A percentile compares a stretch with the other conserved stretches of the same genome.
Conservation (phyloP, 805 yeast genomes). For the Zygotorulaspora chibaensis region DNA sequence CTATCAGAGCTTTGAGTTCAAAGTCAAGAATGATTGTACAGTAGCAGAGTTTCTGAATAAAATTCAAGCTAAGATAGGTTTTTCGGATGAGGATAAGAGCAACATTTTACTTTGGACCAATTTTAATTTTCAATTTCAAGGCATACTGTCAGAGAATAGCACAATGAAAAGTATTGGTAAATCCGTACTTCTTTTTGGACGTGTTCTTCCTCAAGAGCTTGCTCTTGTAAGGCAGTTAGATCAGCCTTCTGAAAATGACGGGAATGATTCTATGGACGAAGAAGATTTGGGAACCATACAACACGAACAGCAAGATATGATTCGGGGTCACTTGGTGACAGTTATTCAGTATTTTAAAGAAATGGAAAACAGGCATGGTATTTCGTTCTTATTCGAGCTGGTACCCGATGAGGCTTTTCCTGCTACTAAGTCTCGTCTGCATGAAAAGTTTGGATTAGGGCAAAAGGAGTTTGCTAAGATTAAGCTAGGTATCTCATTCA, state of each 20-base stretch:
- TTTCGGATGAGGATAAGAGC: slow-evolving; percentile 45
- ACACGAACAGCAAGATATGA: slow-evolving; percentile 2
- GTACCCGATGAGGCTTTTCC: slow-evolving; percentile 61
- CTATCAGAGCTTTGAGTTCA: slow-evolving; percentile 62
- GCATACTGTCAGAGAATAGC: slow-evolving; percentile 35
- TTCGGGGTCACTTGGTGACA: slow-evolving; percentile 47
- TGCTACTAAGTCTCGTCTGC: slow-evolving; percentile 63
- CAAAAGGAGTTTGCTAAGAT: slow-evolving; percentile 77
- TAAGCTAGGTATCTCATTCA: slow-evolving; percentile 41
- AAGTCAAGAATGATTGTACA: slow-evolving; percentile 60
- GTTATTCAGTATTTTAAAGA: slow-evolving; percentile 78
- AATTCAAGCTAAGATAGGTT: slow-evolving; percentile 50
- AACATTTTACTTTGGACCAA: slow-evolving; percentile 56
- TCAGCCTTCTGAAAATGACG: slow-evolving; percentile 8
- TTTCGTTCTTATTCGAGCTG: slow-evolving; percentile 75
- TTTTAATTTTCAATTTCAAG: slow-evolving; percentile 35
- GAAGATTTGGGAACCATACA: slow-evolving; percentile 13
- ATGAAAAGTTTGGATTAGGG: slow-evolving; percentile 67
- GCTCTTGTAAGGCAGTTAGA: slow-evolving; percentile 24
- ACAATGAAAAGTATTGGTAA: slow-evolving; percentile 40
- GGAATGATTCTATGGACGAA: slow-evolving; percentile 17
- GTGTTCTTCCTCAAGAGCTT: slow-evolving; percentile 43
- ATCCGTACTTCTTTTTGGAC: slow-evolving; percentile 41
- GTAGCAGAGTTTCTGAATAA: slow-evolving; percentile 52
- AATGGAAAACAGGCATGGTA: slow-evolving; percentile 64